phyloP scores from a whole-genome alignment of 306 rosid genomes.

The Lablab purpureus region DNA sequence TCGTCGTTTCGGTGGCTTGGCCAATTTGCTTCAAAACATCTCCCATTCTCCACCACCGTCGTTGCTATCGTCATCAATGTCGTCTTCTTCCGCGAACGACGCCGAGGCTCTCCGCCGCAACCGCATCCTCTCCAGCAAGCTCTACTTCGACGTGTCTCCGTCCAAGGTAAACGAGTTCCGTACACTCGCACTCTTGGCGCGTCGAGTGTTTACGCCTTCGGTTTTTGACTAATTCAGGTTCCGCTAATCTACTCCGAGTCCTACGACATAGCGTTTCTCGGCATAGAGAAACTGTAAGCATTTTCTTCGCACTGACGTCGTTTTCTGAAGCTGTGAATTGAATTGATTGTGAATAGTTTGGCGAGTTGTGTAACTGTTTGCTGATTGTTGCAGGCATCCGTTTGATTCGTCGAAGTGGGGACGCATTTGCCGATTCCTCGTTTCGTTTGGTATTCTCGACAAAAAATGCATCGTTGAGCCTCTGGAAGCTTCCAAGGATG shows the following conservation, averaged over 20 bases:
- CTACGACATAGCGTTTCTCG: conserved; percentile 82
- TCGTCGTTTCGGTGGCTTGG: conserved; percentile 35
- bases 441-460: conserved; percentile 61
- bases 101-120: conserved; percentile 54
- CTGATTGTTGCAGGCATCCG: conserved; percentile 73
- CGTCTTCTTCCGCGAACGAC: conserved; percentile 58
- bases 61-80: conserved; percentile 51
- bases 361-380: neutral
- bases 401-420: conserved; percentile 97
- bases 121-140: conserved; percentile 86
- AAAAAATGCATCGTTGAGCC: conserved; percentile 70
- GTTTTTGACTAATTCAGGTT: conserved; percentile 60
- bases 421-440: conserved; percentile 69
- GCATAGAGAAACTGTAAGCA: conserved; percentile 88
- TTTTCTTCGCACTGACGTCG: neutral
- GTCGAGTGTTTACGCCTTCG: conserved; percentile 3
- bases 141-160: conserved; percentile 71
- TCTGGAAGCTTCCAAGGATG: conserved; percentile 82
- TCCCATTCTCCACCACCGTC: conserved; percentile 1
- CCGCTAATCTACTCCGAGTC: conserved; percentile 81
- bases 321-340: neutral
- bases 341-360: neutral
- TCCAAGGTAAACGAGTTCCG: conserved; percentile 64
- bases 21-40: conserved; percentile 23
- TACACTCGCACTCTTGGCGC: neutral